A percentile compares a stretch with the other conserved stretches of the same genome.
Evolutionary conservation across 805 yeast genomes (phyloP).

Genomic region (Candida nanaspora): DNA sequence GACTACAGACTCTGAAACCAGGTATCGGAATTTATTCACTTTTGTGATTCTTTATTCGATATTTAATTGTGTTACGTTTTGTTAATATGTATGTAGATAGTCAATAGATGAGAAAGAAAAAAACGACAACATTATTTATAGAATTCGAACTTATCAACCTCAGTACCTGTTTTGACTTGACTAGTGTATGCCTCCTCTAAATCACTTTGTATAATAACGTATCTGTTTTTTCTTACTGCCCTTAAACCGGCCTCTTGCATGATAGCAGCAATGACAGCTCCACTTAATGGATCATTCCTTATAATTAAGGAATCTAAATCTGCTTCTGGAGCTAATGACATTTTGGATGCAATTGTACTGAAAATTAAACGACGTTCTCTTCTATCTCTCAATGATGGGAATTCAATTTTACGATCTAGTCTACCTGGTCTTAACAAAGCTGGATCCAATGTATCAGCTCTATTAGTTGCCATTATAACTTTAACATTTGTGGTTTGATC

Average conservation of each 20-base stretch:
- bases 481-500: constrained; percentile 93
- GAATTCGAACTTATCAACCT: constrained; percentile 96
- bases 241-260: constrained; percentile 99
- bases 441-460: constrained; percentile 99
- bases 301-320: constrained; percentile 91
- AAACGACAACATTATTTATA: no score
- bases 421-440: constrained; percentile 98
- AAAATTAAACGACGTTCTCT: constrained; percentile 96
- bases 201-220: constrained; percentile 92
- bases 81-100: neutral
- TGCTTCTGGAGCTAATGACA: constrained; percentile 97
- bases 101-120: no score
- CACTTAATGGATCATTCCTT: constrained; percentile 94
- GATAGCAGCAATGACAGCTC: constrained; percentile 96
- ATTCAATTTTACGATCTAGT: constrained; percentile 95
- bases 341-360: constrained; percentile 90
- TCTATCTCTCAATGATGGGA: constrained; percentile 92
- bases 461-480: constrained; percentile 98
- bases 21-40: constrained; percentile 51
- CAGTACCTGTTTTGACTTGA: constrained; percentile 93
- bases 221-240: constrained; percentile 97
- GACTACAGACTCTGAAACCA: constrained; percentile 40
- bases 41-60: neutral
- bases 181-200: constrained; percentile 96
- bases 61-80: neutral